Evolutionary conservation across 768 basidiomycete species (phyloP).

Genomic region (Lentinula sp.): DNA sequence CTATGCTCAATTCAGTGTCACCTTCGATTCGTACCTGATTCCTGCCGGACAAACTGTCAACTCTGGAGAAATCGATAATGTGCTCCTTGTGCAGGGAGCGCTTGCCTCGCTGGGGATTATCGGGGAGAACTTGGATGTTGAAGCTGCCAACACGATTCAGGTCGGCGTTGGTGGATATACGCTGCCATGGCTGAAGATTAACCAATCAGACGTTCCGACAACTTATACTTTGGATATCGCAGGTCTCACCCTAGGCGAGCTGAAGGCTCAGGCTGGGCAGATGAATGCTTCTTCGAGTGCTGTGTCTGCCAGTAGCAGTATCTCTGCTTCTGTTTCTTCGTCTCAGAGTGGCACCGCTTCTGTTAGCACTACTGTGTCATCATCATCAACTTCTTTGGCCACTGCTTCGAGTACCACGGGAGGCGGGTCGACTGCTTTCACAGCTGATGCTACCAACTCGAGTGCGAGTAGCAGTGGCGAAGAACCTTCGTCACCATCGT

Average conservation of each 20-base stretch:
- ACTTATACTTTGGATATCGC: conserved; percentile 31
- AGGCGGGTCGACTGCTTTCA: neutral
- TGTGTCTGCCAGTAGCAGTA: neutral
- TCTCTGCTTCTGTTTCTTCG: neutral
- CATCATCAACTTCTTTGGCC: neutral
- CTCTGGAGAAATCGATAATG: conserved; percentile 52
- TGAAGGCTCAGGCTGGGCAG: conserved; percentile 14
- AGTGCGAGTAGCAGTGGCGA: neutral
- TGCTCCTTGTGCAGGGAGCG: conserved; percentile 54
- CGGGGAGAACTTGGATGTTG: conserved; percentile 50
- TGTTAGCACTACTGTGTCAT: neutral
- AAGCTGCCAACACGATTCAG: conserved; percentile 37
- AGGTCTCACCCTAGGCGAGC: conserved; percentile 4
- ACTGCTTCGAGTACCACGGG: neutral
- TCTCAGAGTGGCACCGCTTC: neutral
- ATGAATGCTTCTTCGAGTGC: conserved; percentile 7
- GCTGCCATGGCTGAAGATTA: conserved; percentile 60
- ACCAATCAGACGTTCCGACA: conserved; percentile 48
- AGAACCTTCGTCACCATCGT: neutral
- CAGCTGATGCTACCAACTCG: neutral
- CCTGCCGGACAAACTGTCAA: conserved; percentile 55
- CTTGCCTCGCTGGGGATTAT: conserved; percentile 52
- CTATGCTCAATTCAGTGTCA: conserved; percentile 54
- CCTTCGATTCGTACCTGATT: conserved; percentile 49
- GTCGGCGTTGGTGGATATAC: conserved; percentile 51